Evolutionary conservation across 805 yeast genomes (phyloP), one percentile per base, ranked within the genome.

Genomic region (Monosporozyma solicola): DNA sequence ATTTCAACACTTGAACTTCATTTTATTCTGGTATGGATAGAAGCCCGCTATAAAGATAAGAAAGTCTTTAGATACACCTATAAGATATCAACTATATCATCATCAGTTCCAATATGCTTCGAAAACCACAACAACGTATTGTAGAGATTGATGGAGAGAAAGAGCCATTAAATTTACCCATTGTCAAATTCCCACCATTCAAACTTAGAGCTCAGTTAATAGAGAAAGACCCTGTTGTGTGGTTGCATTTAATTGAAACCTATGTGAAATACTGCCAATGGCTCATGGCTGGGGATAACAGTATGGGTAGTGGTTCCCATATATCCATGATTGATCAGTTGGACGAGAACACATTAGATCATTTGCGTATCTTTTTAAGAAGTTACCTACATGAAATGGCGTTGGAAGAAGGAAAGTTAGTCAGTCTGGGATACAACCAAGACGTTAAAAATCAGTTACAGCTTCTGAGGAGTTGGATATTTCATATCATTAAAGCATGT

Each of bases 161-260:
- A 4, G 54, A 59, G 13, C 53, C 55, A 20, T 51, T 64, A n/a
- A 51, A 61, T 11, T 70, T 83, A 3, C 87, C 87, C 2, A 77
- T 85, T 8, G 85, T 86, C 20, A 77, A 79, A 27, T 86, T 80
- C 55, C 94, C 94, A 8, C 90, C 91, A 1, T 85, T 85, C 68
- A 78, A 79, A 55, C 74, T 86, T 29, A 72, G 94, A 37, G 85
- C 91, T 0, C 81, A 88, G n/a, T 71, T 86, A 63, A 83, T 84
- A 6, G 94, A 86, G 62, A 85, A 80, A 55, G 95, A 86, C 63
- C 95, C 95, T 0, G 90, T 86, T 24, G 86, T 86, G 8, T 86
- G 92, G 90, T 84, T 79, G 3, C 89, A 85, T 64, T 68, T 84
- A 22, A 67, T 86, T 16, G 87, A 84, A 58, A 79, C 79, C 3